Evolutionary conservation across 1,284 basidiomycete genomes (phyloP).

Genomic region (Ceratobasidium sp.): DNA sequence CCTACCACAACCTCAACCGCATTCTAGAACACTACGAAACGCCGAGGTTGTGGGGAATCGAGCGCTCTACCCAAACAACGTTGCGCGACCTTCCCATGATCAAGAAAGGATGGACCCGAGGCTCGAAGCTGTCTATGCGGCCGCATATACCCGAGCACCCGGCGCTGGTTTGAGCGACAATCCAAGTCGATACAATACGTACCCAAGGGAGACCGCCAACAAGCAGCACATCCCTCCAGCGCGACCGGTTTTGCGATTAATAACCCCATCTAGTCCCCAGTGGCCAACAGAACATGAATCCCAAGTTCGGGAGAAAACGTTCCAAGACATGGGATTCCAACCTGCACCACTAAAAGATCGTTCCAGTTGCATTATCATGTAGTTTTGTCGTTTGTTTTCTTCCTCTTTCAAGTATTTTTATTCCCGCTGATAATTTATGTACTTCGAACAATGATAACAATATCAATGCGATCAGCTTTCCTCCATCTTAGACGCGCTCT

Average conservation of each 20-base stretch:
- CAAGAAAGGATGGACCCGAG: no score
- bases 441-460: not conserved
- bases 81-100: not conserved
- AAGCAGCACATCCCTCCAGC: not conserved
- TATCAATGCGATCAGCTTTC: no score
- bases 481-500: no score
- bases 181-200: not conserved
- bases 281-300: not conserved
- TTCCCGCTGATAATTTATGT: not conserved
- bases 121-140: not conserved
- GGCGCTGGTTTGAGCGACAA: not conserved
- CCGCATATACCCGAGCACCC: not conserved
- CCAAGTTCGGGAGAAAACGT: not conserved
- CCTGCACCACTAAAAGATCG: slow-evolving; percentile 3
- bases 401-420: not conserved
- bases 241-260: slow-evolving; percentile 8
- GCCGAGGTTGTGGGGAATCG: not conserved
- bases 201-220: not conserved
- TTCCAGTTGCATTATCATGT: slow-evolving; percentile 30
- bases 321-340: slow-evolving; percentile 1
- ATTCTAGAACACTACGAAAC: not conserved
- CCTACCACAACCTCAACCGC: not conserved
- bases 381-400: not conserved
- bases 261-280: slow-evolving; percentile 14
- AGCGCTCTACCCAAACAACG: not conserved